Percentiles rank a stretch among this genome's conserved stretches.
These are phyloP conservation scores for Parastagonospora avenae DNA, from an alignment of 2,329 filamentous ascomycete genomes.

Conservation along the genomic window DNA sequence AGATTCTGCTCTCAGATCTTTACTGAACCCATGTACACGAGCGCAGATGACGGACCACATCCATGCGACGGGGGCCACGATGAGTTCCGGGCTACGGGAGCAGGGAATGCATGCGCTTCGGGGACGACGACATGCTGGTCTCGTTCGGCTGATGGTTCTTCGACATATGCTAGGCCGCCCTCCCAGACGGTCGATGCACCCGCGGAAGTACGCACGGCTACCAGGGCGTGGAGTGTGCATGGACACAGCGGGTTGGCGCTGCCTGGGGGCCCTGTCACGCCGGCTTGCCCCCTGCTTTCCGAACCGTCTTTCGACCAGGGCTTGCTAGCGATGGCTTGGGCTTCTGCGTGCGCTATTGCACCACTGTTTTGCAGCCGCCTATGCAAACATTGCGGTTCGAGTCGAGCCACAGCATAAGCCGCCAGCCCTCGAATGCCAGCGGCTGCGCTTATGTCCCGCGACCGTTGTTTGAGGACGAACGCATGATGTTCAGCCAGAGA, in stretches of 20 bases:
- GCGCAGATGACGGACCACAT: constrained; percentile 47
- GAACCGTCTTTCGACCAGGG: constrained; percentile 31
- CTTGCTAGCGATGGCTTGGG: constrained; percentile 27
- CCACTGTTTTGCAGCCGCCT: constrained; percentile 31
- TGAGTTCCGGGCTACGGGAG: constrained; percentile 45
- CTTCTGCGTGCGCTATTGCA: constrained; percentile 27
- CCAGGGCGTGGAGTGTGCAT: constrained; percentile 32
- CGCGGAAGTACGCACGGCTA: constrained; percentile 43
- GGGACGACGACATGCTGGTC: constrained; percentile 42
- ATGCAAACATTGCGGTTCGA: constrained; percentile 23
- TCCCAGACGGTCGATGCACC: constrained; percentile 42
- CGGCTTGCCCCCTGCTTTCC: constrained; percentile 33
- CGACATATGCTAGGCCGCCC: constrained; percentile 32
- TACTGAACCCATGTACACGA: constrained; percentile 38
- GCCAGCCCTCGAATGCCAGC: constrained; percentile 18
- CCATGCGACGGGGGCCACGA: constrained; percentile 45
- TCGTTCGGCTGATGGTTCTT: constrained; percentile 51
- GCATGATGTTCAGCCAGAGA: neutral
- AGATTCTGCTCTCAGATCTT: constrained; percentile 43
- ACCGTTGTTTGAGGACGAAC: neutral
- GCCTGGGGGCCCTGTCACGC: constrained; percentile 33
- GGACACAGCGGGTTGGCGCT: constrained; percentile 28
- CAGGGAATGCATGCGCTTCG: constrained; percentile 38
- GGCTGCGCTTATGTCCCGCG: constrained; percentile 20
- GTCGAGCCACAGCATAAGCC: constrained; percentile 25